phyloP scores from a whole-genome alignment of 169 alveolate species.

The Eimeria tenella region DNA sequence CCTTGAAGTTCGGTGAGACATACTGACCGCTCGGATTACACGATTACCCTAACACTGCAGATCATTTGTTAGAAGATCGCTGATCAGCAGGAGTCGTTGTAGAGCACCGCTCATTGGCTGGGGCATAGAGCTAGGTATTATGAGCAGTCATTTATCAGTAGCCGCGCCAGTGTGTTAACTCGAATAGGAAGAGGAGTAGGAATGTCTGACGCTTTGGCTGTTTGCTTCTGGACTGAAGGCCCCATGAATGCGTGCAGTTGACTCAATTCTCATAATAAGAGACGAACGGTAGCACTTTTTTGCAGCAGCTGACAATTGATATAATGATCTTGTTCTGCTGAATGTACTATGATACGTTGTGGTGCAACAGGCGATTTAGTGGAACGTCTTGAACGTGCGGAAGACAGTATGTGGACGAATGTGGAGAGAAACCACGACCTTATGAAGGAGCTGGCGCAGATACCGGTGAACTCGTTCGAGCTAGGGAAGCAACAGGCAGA shows the following conservation, averaged over 20 bases:
- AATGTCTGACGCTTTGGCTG: neutral
- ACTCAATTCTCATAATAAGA: neutral
- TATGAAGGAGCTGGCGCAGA: constrained; percentile 47
- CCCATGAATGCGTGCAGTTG: neutral
- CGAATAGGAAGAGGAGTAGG: neutral
- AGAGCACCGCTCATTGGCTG: neutral
- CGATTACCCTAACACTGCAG: no score
- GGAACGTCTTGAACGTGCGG: constrained; percentile 57
- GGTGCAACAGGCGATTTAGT: constrained; percentile 20
- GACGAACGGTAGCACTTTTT: neutral
- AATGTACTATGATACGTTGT: neutral
- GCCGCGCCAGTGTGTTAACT: neutral
- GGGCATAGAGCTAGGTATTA: neutral
- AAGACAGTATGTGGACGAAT: constrained; percentile 54
- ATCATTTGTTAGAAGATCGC: neutral
- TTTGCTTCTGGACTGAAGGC: neutral
- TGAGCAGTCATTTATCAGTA: neutral
- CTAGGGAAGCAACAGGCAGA: constrained; percentile 49
- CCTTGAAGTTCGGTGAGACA: constrained; percentile 16
- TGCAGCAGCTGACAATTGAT: neutral
- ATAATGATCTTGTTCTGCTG: neutral
- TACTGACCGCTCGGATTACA: neutral
- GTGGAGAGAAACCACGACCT: constrained; percentile 48
- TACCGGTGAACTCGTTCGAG: constrained; percentile 54
- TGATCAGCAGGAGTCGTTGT: neutral